Evolutionary conservation across 768 basidiomycete genomes (phyloP).

Genomic region (Leccinum sublutescens): DNA sequence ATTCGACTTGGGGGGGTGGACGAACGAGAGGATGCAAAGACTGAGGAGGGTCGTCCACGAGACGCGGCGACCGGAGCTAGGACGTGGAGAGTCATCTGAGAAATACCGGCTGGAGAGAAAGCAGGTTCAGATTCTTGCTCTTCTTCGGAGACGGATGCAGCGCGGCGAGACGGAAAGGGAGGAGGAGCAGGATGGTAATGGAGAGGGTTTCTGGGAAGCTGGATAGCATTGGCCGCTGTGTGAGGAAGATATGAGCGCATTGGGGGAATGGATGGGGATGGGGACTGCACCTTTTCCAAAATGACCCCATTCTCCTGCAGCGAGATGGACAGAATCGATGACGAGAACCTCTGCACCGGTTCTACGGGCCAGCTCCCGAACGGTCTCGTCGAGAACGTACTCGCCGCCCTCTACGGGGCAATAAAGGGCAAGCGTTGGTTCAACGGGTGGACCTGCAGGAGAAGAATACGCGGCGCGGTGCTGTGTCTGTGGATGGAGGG

Average conservation of each 20-base stretch:
- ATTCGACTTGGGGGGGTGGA: constrained; percentile 51
- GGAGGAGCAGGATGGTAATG: constrained; percentile 49
- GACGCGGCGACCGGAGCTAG: constrained; percentile 36
- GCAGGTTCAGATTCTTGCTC: constrained; percentile 51
- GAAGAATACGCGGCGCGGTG: constrained; percentile 64
- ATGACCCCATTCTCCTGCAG: constrained; percentile 83
- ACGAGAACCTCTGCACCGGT: constrained; percentile 81
- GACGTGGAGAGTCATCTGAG: constrained; percentile 49
- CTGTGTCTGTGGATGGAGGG: constrained; percentile 80
- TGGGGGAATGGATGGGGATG: neutral
- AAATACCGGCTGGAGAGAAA: constrained; percentile 34
- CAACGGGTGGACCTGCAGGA: constrained; percentile 51
- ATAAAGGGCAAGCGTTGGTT: constrained; percentile 83
- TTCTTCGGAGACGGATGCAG: constrained; percentile 34
- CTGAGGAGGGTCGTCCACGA: constrained; percentile 34
- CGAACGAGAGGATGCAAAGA: constrained; percentile 40
- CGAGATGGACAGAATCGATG: constrained; percentile 80
- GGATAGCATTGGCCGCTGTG: constrained; percentile 65
- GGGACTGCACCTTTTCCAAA: constrained; percentile 68
- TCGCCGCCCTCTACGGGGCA: constrained; percentile 84
- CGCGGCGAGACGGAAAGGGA: constrained; percentile 28
- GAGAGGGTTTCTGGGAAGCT: constrained; percentile 71
- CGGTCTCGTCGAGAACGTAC: constrained; percentile 75
- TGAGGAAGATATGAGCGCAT: constrained; percentile 7
- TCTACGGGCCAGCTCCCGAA: constrained; percentile 70